Evolutionary conservation across 2,329 filamentous ascomycete genomes (phyloP).

Genomic region (Didymellaceae sp.): DNA sequence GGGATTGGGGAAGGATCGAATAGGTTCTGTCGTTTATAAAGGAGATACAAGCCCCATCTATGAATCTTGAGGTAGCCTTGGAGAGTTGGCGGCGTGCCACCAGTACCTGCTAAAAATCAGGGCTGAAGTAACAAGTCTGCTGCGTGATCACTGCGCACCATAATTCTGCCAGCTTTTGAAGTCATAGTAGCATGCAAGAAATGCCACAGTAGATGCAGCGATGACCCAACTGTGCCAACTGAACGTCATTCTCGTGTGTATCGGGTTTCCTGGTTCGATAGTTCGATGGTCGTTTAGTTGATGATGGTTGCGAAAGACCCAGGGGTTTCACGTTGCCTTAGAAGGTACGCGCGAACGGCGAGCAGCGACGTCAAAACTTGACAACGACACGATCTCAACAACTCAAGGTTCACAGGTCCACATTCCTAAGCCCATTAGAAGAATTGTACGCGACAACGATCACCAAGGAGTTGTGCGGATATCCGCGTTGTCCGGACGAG

Average conservation of each 20-base stretch:
- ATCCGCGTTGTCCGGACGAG: not conserved
- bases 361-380: not conserved
- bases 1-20: conserved; percentile 34
- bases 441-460: not conserved
- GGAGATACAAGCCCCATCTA: conserved; percentile 36
- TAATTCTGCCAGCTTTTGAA: conserved; percentile 34
- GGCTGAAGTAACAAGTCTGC: not conserved
- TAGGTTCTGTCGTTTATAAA: conserved; percentile 35
- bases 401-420: not conserved
- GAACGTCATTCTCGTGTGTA: not conserved
- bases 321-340: not conserved
- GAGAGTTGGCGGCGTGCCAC: conserved; percentile 40
- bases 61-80: conserved; percentile 40
- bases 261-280: not conserved
- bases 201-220: conserved; percentile 19
- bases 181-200: conserved; percentile 28
- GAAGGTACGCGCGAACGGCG: not conserved
- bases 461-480: not conserved
- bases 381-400: not conserved
- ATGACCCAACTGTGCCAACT: conserved; percentile 10
- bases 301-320: not conserved
- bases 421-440: too few species aligned
- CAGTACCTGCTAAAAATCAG: conserved; percentile 33
- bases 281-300: not conserved
- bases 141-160: conserved; percentile 15